Percentiles rank a stretch among this genome's conserved stretches.
These are phyloP conservation scores for Somion occarium DNA, from an alignment of 1,284 basidiomycete genomes.

Conservation along the genomic window DNA sequence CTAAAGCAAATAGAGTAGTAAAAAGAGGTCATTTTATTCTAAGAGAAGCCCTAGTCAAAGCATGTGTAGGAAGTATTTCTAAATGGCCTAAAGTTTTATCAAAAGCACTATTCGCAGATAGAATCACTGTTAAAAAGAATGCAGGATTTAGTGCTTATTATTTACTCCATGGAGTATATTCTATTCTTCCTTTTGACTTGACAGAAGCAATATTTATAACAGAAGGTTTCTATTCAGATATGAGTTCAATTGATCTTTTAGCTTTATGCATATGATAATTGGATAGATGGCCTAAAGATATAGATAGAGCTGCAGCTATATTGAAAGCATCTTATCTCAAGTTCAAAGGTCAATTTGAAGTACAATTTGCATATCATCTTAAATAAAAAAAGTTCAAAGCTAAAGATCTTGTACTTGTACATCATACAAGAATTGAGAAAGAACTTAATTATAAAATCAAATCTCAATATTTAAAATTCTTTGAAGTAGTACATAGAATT, in stretches of 20 bases:
- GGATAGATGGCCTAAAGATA: constrained; percentile 4
- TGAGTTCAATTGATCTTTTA: not conserved
- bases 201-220: constrained; percentile 7
- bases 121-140: not conserved
- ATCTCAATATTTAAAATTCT: not conserved
- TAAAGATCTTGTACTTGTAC: not conserved
- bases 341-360: constrained; percentile 3
- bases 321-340: constrained; percentile 1
- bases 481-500: not conserved
- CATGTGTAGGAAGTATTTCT: not conserved
- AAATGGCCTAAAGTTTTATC: constrained; percentile 3
- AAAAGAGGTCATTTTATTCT: constrained; percentile 4
- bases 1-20: too few relatives aligned
- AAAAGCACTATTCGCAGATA: constrained; percentile 9
- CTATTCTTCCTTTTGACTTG: constrained; percentile 9
- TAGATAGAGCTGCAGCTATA: not conserved
- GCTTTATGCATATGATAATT: constrained; percentile 6
- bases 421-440: not conserved
- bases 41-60: constrained; percentile 5
- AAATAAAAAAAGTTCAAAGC: not conserved
- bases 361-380: not conserved
- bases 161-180: constrained; percentile 8
- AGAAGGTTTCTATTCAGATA: not conserved
- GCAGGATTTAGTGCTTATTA: constrained; percentile 7
- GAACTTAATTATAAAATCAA: not conserved